Percentiles rank a stretch among this genome's conserved stretches.
Conservation (phyloP, 116 monocot genomes). For the Cymodocea nodosa region DNA sequence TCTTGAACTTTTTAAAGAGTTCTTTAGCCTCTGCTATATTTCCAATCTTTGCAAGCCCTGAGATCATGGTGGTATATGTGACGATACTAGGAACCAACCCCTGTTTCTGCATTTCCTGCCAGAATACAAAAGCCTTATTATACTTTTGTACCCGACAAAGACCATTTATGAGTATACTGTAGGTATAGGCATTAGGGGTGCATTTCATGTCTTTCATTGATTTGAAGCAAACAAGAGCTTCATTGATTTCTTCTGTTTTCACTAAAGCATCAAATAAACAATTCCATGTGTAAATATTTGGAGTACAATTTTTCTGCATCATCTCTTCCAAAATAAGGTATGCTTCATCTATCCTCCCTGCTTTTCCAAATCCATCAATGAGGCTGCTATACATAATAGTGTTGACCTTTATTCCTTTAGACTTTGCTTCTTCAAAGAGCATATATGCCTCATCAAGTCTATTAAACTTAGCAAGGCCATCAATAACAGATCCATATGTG, state of each 20-base stretch:
- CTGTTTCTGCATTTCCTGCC: conserved; percentile 41
- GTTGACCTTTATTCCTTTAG: conserved; percentile 22
- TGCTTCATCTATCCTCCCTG: conserved; percentile 41
- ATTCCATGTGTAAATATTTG: conserved; percentile 44
- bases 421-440: conserved; percentile 49
- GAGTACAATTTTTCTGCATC: conserved; percentile 34
- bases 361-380: conserved; percentile 41
- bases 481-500: conserved; percentile 34
- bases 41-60: conserved; percentile 33
- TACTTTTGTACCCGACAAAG: conserved; percentile 43
- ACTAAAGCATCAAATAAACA: conserved; percentile 31
- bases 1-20: conserved; percentile 32
- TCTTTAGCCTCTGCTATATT: conserved; percentile 32
- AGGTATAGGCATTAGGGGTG: conserved; percentile 26
- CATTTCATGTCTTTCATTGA: conserved; percentile 46
- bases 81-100: conserved; percentile 29
- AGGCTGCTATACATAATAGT: conserved; percentile 29
- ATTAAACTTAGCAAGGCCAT: conserved; percentile 37
- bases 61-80: conserved; percentile 35
- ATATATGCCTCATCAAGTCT: conserved; percentile 41
- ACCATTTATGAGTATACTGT: conserved; percentile 36
- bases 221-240: conserved; percentile 41
- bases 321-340: conserved; percentile 44
- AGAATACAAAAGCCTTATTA: conserved; percentile 40
- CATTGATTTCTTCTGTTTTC: conserved; percentile 36